A percentile compares a stretch with the other conserved stretches of the same genome.
Evolutionary conservation across 169 alveolate species (phyloP).

Genomic region (Cryptosporidium andersoni): DNA sequence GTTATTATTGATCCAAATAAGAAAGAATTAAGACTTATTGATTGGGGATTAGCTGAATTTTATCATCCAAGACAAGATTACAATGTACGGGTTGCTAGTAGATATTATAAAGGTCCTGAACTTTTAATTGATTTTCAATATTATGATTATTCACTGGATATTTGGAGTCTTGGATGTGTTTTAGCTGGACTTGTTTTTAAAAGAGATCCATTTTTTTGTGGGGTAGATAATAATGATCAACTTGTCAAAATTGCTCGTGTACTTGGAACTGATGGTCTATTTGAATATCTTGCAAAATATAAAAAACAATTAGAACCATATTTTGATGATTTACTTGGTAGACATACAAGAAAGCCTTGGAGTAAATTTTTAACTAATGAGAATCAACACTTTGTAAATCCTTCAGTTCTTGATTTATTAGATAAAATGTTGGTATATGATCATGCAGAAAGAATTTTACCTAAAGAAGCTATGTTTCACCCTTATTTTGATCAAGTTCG

Average conservation of each 20-base stretch:
- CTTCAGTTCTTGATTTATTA: constrained; percentile 93
- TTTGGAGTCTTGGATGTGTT: constrained; percentile 99
- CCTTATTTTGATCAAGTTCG: constrained; percentile 91
- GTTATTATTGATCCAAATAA: constrained; percentile 93
- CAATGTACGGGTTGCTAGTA: constrained; percentile 96
- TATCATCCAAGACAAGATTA: constrained; percentile 98
- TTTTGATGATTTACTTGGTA: constrained; percentile 87
- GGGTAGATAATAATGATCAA: constrained; percentile 95
- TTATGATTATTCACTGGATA: constrained; percentile 97
- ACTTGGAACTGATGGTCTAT: constrained; percentile 90
- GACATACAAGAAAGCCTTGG: constrained; percentile 92
- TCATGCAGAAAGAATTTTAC: constrained; percentile 95
- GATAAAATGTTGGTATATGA: constrained; percentile 96
- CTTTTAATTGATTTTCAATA: constrained; percentile 92
- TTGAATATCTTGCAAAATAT: constrained; percentile 88
- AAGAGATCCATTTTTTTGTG: constrained; percentile 85
- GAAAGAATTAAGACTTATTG: constrained; percentile 92
- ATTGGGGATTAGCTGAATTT: constrained; percentile 99
- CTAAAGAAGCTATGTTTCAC: constrained; percentile 97
- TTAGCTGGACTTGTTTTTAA: constrained; percentile 92
- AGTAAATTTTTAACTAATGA: constrained; percentile 89
- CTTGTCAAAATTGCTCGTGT: constrained; percentile 96
- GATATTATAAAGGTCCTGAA: constrained; percentile 99
- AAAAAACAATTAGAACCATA: constrained; percentile 86
- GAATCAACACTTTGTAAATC: constrained; percentile 86